Evolutionary conservation across 495 filamentous ascomycete genomes (phyloP).

Genomic region (Elasticomyces elasticus): DNA sequence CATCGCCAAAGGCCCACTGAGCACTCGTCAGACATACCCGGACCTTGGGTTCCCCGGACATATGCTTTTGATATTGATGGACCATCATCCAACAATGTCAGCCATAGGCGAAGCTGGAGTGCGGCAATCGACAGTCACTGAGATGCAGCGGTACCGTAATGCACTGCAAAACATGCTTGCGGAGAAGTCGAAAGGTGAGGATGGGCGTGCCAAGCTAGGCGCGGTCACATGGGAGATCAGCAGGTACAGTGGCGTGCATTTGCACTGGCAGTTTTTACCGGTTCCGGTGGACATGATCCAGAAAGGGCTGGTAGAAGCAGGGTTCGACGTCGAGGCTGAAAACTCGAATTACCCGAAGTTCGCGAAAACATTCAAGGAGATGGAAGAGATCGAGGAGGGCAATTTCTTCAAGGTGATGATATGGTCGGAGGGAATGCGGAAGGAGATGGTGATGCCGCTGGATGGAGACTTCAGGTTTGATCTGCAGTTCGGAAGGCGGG

Average conservation of each 20-base stretch:
- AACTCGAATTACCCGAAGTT: constrained; percentile 56
- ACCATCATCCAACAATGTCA: constrained; percentile 59
- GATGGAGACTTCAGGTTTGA: constrained; percentile 48
- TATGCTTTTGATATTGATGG: constrained; percentile 80
- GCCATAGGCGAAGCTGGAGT: constrained; percentile 49
- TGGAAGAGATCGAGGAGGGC: constrained; percentile 37
- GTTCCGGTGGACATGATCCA: constrained; percentile 53
- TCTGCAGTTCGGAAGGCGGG: constrained; percentile 59
- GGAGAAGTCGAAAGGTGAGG: constrained; percentile 29
- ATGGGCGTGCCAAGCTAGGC: constrained; percentile 42
- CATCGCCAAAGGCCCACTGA: constrained; percentile 82
- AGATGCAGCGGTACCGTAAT: constrained; percentile 71
- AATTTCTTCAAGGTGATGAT: constrained; percentile 85
- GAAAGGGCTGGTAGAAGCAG: constrained; percentile 65
- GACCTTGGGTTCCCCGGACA: constrained; percentile 70
- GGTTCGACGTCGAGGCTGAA: constrained; percentile 74
- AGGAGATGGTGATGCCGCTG: constrained; percentile 43
- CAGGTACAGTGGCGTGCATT: constrained; percentile 65
- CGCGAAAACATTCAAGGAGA: constrained; percentile 24
- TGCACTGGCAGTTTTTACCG: constrained; percentile 91
- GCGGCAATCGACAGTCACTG: constrained; percentile 48
- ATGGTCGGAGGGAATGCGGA: constrained; percentile 44
- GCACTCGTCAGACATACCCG: constrained; percentile 54
- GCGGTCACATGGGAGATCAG: constrained; percentile 87
- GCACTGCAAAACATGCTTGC: constrained; percentile 61